These are phyloP conservation scores for Vaucheria bursata DNA, from an alignment of 352 stramenopile species.

Conservation along the genomic window DNA sequence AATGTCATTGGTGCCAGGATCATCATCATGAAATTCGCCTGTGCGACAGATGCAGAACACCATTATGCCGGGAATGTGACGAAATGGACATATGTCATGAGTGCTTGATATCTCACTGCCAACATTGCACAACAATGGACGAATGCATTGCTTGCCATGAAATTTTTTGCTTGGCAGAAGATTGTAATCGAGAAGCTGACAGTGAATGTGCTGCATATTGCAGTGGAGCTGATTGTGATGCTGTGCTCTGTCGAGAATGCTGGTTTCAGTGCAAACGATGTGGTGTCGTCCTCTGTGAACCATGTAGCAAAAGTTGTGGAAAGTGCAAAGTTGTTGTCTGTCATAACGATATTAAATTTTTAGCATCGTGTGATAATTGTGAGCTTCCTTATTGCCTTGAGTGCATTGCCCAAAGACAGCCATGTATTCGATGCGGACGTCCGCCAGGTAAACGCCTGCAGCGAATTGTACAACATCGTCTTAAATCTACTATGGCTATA, in stretches of 20 bases:
- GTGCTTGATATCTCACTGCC: slow-evolving; percentile 6
- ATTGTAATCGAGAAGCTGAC: background rate
- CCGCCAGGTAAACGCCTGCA: slow-evolving; percentile 9
- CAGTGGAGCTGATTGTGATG: slow-evolving; percentile 3
- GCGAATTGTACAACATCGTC: background rate
- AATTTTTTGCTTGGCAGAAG: slow-evolving; percentile 4
- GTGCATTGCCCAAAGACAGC: background rate
- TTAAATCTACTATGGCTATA: background rate
- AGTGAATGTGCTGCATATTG: background rate
- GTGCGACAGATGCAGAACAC: background rate
- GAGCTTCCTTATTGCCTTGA: slow-evolving; percentile 4
- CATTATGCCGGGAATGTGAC: slow-evolving; percentile 6
- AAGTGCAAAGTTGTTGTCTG: slow-evolving; percentile 3
- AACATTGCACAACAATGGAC: slow-evolving; percentile 1
- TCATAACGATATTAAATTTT: background rate
- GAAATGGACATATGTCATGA: slow-evolving; percentile 10
- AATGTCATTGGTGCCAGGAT: slow-evolving; percentile 2
- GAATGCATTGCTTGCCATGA: slow-evolving; percentile 1
- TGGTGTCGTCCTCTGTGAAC: background rate
- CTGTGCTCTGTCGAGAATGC: slow-evolving; percentile 2
- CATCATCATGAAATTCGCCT: slow-evolving; percentile 1
- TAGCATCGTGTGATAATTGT: slow-evolving; percentile 1
- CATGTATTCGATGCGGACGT: background rate
- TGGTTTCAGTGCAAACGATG: background rate
- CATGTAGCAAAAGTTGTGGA: slow-evolving; percentile 2